Evolutionary conservation across 108 stramenopile genomes (phyloP), one percentile per base, ranked within the genome.

Genomic region (Cyclotella baltica): DNA sequence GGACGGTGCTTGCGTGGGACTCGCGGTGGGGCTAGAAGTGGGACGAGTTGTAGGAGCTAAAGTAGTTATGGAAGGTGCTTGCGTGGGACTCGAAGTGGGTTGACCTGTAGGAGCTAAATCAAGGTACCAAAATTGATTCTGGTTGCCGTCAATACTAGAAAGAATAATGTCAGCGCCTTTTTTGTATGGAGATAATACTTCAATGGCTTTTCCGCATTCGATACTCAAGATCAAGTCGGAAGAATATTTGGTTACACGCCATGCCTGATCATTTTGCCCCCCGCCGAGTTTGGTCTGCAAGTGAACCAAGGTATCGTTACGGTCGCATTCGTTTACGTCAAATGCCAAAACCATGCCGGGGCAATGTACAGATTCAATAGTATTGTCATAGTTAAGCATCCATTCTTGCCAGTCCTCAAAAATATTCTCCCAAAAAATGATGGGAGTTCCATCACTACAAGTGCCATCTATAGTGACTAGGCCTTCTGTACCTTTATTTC

Each of bases 291-390:
- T 43, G 6, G 13, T 13, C 13, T 43, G 40, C 6, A 43, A 43
- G 40, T 43, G 13, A 6, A 43, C 6, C 40, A 6, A 13, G 13
- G 40, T 11, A 6, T 43, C 10, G 13, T 11, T 43, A 11, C 40
- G 13, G n/a, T n/a, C 52, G 20, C 52, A 53, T n/a, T 53, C 19
- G 20, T 10, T n/a, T 20, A 10, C 52, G 5, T 19, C n/a, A 22
- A 53, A 20, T 5, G 5, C 52, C 4, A 53, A 4, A 22, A 53
- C 52, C 52, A 53, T 53, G 20, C 52, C 52, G 16, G 52, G 52
- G 20, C 52, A 53, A n/a, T 53, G 16, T 5, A 53, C 52, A n/a
- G 52, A 53, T 53, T 53, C 52, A 22, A 53, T n/a, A 5, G 52
- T 53, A 5, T n/a, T 53, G 22, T 53, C 52, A 22, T 53, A 5